A percentile compares a stretch with the other conserved stretches of the same genome.
These are phyloP conservation scores for Monosporozyma unispora DNA, from an alignment of 805 yeast species.

Conservation along the genomic window DNA sequence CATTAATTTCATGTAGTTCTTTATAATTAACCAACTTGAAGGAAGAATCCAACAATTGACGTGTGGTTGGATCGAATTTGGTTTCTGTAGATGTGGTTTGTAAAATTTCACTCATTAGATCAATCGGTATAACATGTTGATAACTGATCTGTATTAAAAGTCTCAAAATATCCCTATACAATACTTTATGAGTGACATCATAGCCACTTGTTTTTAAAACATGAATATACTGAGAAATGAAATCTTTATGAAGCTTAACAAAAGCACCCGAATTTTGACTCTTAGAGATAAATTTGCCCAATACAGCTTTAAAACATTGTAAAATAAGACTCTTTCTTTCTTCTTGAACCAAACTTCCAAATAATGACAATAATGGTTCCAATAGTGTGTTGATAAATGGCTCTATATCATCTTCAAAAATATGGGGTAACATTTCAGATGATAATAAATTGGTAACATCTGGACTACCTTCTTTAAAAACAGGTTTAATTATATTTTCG, in stretches of 20 bases:
- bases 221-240: neutral
- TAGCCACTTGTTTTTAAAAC: neutral
- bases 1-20: neutral
- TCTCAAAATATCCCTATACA: neutral
- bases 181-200: neutral
- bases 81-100: slow-evolving; percentile 1
- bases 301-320: neutral
- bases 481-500: slow-evolving; percentile 35
- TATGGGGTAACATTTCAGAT: slow-evolving; percentile 22
- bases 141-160: neutral
- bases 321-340: neutral
- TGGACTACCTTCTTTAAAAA: slow-evolving; percentile 40
- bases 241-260: neutral
- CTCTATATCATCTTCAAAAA: neutral
- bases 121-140: neutral
- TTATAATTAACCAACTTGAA: neutral
- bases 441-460: slow-evolving; percentile 35
- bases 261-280: neutral
- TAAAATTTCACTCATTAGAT: slow-evolving; percentile 4
- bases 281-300: neutral
- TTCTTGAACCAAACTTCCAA: neutral
- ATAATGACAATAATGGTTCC: neutral
- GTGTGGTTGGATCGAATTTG: neutral
- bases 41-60: neutral
- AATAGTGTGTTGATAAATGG: neutral